Percentiles rank a stretch among this genome's conserved stretches.
These are phyloP conservation scores for Pythium dissimile DNA, from an alignment of 352 stramenopile genomes.

Conservation along the genomic window DNA sequence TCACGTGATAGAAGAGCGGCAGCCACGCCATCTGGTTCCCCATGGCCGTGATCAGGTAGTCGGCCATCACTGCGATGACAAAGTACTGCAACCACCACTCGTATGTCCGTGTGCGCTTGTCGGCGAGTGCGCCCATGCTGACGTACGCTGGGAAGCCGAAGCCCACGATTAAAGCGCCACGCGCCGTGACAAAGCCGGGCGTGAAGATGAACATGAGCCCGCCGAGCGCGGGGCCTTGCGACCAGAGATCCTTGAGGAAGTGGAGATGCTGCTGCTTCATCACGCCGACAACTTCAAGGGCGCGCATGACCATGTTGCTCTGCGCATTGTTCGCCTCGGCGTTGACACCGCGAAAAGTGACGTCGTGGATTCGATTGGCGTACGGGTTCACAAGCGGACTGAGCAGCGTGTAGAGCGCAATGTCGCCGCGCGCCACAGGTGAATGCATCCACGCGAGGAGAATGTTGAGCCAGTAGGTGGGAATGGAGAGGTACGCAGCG, in stretches of 20 bases:
- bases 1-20: slow-evolving; percentile 84
- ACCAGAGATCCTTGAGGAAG: slow-evolving; percentile 73
- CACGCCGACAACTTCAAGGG: slow-evolving; percentile 60
- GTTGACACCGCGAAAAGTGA: slow-evolving; percentile 18
- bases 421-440: slow-evolving; percentile 64
- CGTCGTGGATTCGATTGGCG: slow-evolving; percentile 59
- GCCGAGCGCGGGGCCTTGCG: slow-evolving; percentile 70
- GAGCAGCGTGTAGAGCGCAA: slow-evolving; percentile 65
- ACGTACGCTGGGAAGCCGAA: slow-evolving; percentile 85
- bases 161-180: slow-evolving; percentile 65
- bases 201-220: slow-evolving; percentile 85
- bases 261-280: slow-evolving; percentile 65
- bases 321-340: slow-evolving; percentile 27
- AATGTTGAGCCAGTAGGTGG: slow-evolving; percentile 63
- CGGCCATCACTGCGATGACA: slow-evolving; percentile 55
- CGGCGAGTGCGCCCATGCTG: slow-evolving; percentile 68
- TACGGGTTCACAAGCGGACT: slow-evolving; percentile 72
- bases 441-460: slow-evolving; percentile 82
- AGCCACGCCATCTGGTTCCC: slow-evolving; percentile 65
- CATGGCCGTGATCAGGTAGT: slow-evolving; percentile 66
- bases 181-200: slow-evolving; percentile 74
- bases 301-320: slow-evolving; percentile 63
- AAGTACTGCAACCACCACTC: slow-evolving; percentile 90
- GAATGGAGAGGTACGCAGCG: slow-evolving; percentile 41
- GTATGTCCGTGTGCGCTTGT: slow-evolving; percentile 74